phyloP scores from a whole-genome alignment of 2,329 filamentous ascomycete species.

The Huntiella moniliformis region DNA sequence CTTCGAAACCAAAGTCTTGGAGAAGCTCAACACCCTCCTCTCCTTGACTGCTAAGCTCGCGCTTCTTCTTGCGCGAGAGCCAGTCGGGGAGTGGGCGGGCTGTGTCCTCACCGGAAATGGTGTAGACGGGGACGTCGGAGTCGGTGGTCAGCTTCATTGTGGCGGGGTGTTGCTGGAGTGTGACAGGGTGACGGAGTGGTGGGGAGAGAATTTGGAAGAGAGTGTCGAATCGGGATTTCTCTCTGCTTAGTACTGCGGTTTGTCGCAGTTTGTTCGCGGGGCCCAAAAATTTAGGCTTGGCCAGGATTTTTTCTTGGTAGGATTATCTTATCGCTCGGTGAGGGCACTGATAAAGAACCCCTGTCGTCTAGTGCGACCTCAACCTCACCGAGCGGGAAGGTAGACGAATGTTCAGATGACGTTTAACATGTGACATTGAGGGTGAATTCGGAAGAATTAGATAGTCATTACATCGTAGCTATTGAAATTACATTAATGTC shows the following conservation, averaged over 20 bases:
- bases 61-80: conserved; percentile 77
- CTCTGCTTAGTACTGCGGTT: not conserved
- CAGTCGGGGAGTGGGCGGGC: conserved; percentile 83
- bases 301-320: conserved; percentile 10
- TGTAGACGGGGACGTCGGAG: conserved; percentile 77
- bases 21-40: conserved; percentile 89
- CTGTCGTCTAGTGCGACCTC: not conserved
- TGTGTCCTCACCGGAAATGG: conserved; percentile 77
- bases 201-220: not conserved
- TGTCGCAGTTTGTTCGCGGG: conserved; percentile 8
- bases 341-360: not conserved
- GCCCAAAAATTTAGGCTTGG: conserved; percentile 5
- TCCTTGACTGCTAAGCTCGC: conserved; percentile 76
- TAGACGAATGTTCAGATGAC: not conserved
- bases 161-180: conserved; percentile 1
- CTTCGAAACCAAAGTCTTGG: conserved; percentile 95
- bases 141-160: conserved; percentile 67
- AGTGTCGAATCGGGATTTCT: too few species aligned
- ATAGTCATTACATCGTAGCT: conserved; percentile 5
- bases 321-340: conserved; percentile 9
- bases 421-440: not conserved
- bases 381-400: conserved; percentile 3
- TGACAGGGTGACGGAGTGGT: not conserved
- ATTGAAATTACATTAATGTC: conserved; percentile 33
- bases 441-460: not conserved